phyloP scores from a whole-genome alignment of 139 green algal species.

The Tetradesmus obliquus region DNA sequence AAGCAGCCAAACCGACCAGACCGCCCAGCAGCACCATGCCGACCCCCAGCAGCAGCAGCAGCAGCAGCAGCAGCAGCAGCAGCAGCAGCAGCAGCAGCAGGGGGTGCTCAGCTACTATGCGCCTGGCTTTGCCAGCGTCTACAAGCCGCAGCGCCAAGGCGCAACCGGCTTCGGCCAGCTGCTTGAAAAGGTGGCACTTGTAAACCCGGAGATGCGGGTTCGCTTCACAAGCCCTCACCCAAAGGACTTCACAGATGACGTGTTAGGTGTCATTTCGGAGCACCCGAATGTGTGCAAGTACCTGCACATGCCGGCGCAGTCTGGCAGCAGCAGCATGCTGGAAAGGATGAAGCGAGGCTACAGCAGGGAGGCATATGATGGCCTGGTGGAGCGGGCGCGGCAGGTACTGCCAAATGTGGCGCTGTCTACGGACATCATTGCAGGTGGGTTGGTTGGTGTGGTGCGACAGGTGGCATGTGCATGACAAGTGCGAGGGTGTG shows the following conservation, averaged over 20 bases:
- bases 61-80: not conserved
- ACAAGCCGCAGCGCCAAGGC: conserved; percentile 76
- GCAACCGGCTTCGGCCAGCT: conserved; percentile 83
- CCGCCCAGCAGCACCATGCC: not conserved
- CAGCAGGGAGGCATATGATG: conserved; percentile 87
- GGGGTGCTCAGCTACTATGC: conserved; percentile 50
- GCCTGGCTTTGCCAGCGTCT: conserved; percentile 83
- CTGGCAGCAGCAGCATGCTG: conserved; percentile 77
- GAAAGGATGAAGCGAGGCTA: conserved; percentile 87
- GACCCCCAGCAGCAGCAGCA: not conserved
- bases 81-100: not conserved
- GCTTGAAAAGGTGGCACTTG: conserved; percentile 72
- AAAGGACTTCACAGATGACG: conserved; percentile 87
- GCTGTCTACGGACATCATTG: conserved; percentile 91
- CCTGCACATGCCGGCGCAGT: conserved; percentile 95
- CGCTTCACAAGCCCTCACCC: conserved; percentile 94
- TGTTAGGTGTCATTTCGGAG: conserved; percentile 75
- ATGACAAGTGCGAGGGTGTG: conserved; percentile 36
- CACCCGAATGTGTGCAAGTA: conserved; percentile 87
- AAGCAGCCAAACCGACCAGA: not conserved
- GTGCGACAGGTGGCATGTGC: conserved; percentile 39
- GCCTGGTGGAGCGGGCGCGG: conserved; percentile 74
- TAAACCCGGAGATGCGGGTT: conserved; percentile 89
- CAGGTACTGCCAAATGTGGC: conserved; percentile 72
- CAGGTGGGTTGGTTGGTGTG: not conserved